Base-by-base conservation (phyloP, 2,329 filamentous ascomycete genomes). In the Paraphoma sp. region DNA sequence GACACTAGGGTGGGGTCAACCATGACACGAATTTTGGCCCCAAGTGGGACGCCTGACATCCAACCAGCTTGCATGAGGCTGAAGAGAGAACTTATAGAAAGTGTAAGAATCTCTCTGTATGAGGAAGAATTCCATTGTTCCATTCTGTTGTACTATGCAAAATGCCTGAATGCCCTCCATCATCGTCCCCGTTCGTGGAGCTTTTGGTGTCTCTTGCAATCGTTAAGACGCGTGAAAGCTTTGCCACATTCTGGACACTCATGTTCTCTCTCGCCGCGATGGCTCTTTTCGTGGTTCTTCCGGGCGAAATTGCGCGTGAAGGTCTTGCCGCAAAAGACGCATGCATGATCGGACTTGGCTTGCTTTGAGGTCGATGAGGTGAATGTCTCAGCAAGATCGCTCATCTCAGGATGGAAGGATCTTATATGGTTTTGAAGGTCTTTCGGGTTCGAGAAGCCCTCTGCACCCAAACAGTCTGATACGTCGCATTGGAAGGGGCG, bases 391-490 rank as follows among this genome's bases (percentile, higher is more conserved):
- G 64, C 63, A 0, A 71, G 54, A 48, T 72, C 68, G 28, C 55
- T 59, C 42, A 61, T 51, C 17, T 73, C 68, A 2, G 69, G 69
- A 49, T 73, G 70, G n/a, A 62, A 72, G 2, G 60, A 30, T 14
- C 63, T 56, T 7, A 43, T 67, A 44, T 68, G 67, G 36, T 64
- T 76, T 11, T 76, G 72, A 11, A 70, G 69, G 45, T 82, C 78
- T 36, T 74, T 76, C n/a, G 51, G 23, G 17, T 76, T 77, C 4
- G 74, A 63, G 62, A 81, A 82, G 1, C 81, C 81, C 6, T 73
- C 68, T 4, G 62, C 69, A 5, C 72, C 56, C 2, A 65, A 59
- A 50, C 80, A 82, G 2, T 77, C 67, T 2, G 53, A 31, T 0
- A 77, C 57, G 0, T 67, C 65, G 48, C 80, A 82, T 10, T 66